Evolutionary conservation across 2,329 filamentous ascomycete genomes (phyloP), one percentile per base, ranked within the genome.

Genomic region (Colletotrichum horii): DNA sequence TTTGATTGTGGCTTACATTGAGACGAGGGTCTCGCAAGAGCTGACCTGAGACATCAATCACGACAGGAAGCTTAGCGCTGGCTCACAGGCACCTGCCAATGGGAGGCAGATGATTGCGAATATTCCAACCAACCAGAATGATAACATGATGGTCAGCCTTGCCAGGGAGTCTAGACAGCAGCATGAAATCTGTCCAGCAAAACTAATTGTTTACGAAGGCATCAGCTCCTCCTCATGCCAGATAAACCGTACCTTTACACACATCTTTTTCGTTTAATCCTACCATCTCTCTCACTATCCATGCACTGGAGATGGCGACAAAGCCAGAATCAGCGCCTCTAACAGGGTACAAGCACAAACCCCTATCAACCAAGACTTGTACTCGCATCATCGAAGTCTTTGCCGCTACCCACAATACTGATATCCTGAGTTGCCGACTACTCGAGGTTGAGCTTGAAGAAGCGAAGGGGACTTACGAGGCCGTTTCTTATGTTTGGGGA

Each of bases 181-280:
- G 19, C 38, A 0, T 12, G 38, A 43, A n/a, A 19, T 43, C 19
- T 19, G 9, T 19, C 3, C 38, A 43, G 19, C 1, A n/a, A 43
- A n/a, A 43, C 8, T 7, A 8, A 43, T n/a, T 9, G 2, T 43
- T n/a, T 43, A 8, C 38, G 19, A n/a, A 9, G 4, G 38, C 9
- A 12, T 6, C 38, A 3, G 38, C 38, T 5, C 38, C n/a, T 43
- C 19, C n/a, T n/a, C 38, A n/a, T 19, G 38, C 38, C 38, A 43
- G 2, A 19, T 9, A 43, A 2, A 2, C 1, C 19, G 11, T 8
- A 16, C 38, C 38, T 8, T n/a, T 43, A 0, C 1, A n/a, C 0
- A 19, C 38, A 43, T 1, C 5, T 8, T 19, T 43, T 43, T 9
- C 38, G 38, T 43, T 12, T 19, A 43, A 43, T 43, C 0, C 38